Evolutionary conservation across 176 grass and related monocot species (phyloP), one percentile per base, ranked within the genome.

Genomic region (Musa troglodytarum): DNA sequence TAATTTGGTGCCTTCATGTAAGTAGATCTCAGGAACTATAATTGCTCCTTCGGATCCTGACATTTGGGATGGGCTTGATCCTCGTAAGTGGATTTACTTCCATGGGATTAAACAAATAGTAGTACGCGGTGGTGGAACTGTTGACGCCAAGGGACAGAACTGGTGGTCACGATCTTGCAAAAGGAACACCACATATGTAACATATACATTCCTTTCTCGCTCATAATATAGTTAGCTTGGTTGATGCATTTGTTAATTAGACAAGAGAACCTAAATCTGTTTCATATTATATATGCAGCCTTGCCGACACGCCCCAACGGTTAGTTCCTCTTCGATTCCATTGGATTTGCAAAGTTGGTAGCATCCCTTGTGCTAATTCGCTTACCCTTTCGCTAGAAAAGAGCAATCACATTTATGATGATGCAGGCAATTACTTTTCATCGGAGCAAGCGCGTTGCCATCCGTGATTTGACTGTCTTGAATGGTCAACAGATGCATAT

Each of bases 101-200:
- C 83, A 86, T 83, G 78, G 83, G 77, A 82, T 88, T 22, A 78
- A 85, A 28, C 73, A 65, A 52, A 81, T 92, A 69, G 83, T 81
- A 11, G 51, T 92, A 51, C 72, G 75, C 67, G 93, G 93, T 52
- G 76, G 85, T 76, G 93, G 93, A 76, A 92, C 85, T 68, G 80
- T 96, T 68, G 77, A 96, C 68, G 93, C 87, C 76, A 79, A 58
- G 80, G 93, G 93, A 9, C 68, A 81, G 34, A 65, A 88, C 75
- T 97, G 94, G 94, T 97, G 94, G 94, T 84, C 86, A 52, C 83
- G 72, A 64, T 81, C 84, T 68, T 90, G 88, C 83, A 96, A 91
- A 83, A 82, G 79, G 73, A 88, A 96, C 64, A 80, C 85, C 63
- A 88, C 81, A 15, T 59, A 78, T 77, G 82, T 88, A 73, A 53